A percentile compares a stretch with the other conserved stretches of the same genome.
Evolutionary conservation across 1,284 basidiomycete species (phyloP).

Genomic region (Neotropicomus parvogracilis): DNA sequence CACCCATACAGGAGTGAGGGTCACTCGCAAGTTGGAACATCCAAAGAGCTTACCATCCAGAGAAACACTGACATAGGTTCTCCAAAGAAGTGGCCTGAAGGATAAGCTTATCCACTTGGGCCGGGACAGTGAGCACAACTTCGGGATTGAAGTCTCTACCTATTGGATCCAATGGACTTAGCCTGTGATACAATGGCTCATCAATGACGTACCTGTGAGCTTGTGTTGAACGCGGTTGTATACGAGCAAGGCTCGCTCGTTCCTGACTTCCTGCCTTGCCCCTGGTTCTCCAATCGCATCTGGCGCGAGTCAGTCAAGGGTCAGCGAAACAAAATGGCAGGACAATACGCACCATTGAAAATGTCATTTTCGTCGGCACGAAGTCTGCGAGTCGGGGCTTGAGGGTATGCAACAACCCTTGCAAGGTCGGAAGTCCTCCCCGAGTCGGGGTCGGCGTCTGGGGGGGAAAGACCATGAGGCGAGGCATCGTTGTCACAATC

Average conservation of each 20-base stretch:
- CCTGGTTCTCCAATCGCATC: slow-evolving; percentile 54
- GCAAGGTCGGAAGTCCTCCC: slow-evolving; percentile 59
- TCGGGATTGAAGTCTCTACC: slow-evolving; percentile 91
- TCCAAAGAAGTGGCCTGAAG: slow-evolving; percentile 87
- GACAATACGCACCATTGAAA: slow-evolving; percentile 56
- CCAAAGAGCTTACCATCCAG: slow-evolving; percentile 71
- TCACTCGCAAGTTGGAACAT: too few species aligned
- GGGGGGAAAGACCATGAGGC: slow-evolving; percentile 2
- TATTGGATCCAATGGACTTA: slow-evolving; percentile 27
- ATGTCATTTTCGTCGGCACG: slow-evolving; percentile 82
- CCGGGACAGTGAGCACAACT: slow-evolving; percentile 63
- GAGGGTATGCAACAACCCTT: slow-evolving; percentile 68
- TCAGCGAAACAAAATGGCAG: not conserved
- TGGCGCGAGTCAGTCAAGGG: slow-evolving; percentile 29
- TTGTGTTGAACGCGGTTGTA: slow-evolving; percentile 93
- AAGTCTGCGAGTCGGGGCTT: slow-evolving; percentile 68
- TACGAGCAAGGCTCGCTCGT: slow-evolving; percentile 84
- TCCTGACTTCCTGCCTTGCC: slow-evolving; percentile 76
- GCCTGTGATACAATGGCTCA: not conserved
- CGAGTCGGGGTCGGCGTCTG: slow-evolving; percentile 45
- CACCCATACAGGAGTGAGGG: too few species aligned
- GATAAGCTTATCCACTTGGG: slow-evolving; percentile 89
- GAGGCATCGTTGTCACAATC: not conserved
- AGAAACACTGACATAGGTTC: slow-evolving; percentile 94
- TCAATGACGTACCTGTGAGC: slow-evolving; percentile 64